Conservation (phyloP, 352 stramenopile species). For the Pythium oligandrum region DNA sequence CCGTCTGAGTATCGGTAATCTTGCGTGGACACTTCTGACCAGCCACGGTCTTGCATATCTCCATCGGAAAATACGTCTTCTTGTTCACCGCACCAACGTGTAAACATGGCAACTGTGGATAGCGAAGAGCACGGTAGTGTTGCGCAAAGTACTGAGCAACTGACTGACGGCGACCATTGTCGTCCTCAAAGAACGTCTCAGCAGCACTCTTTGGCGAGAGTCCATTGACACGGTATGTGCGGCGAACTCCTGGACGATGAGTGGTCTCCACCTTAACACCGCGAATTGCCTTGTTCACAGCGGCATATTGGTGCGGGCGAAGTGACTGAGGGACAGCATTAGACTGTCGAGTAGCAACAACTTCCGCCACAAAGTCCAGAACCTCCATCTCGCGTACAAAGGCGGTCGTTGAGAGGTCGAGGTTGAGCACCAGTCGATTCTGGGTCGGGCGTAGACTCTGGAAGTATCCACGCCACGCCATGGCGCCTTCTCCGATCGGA, state of each 20-base stretch:
- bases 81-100: slow-evolving; percentile 72
- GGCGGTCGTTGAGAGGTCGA: slow-evolving; percentile 65
- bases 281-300: slow-evolving; percentile 48
- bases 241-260: slow-evolving; percentile 50
- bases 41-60: slow-evolving; percentile 67
- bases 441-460: slow-evolving; percentile 68
- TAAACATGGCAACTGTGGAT: slow-evolving; percentile 72
- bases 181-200: slow-evolving; percentile 57
- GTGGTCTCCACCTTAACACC: slow-evolving; percentile 65
- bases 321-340: slow-evolving; percentile 27
- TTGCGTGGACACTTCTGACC: slow-evolving; percentile 79
- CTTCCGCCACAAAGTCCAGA: slow-evolving; percentile 39
- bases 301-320: slow-evolving; percentile 36
- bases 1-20: slow-evolving; percentile 69
- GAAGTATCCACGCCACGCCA: slow-evolving; percentile 73
- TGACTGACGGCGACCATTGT: slow-evolving; percentile 37
- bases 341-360: slow-evolving; percentile 14
- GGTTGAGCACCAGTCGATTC: slow-evolving; percentile 56
- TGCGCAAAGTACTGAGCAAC: slow-evolving; percentile 69
- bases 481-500: slow-evolving; percentile 50
- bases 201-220: slow-evolving; percentile 37
- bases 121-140: slow-evolving; percentile 38
- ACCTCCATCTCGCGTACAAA: slow-evolving; percentile 66
- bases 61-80: slow-evolving; percentile 79
- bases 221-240: slow-evolving; percentile 62